Base-by-base conservation (phyloP, 116 monocot genomes). In the Trichopus zeylanicus region DNA sequence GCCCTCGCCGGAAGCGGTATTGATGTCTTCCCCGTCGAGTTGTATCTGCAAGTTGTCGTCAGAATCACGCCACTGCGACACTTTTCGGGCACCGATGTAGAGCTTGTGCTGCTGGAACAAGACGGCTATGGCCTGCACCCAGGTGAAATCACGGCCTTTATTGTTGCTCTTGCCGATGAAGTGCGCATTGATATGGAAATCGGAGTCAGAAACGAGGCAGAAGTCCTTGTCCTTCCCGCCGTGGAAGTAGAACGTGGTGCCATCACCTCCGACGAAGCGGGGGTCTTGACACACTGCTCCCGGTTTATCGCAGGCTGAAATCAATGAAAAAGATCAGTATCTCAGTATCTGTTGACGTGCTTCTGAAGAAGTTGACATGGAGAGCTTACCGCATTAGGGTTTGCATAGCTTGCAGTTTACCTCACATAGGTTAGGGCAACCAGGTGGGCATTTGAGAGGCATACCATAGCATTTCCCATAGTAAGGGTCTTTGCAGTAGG, bases 211-310 rank as follows among this genome's bases (percentile, higher is more conserved):
- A 20, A 76, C 25, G 15, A 76, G 51, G 66, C 70, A 70, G 56
- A 76, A 76, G 39, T 76, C 76, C 49, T 51, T 28, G 66, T 66
- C 70, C 48, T 61, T 66, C 46, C 22, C 47, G 28, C 76, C 76
- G 25, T 76, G 76, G 70, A 76, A 76, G 55, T 70, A 76, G 70
- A 76, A 76, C 56, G 56, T 66, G 61, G 56, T 57, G 23, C 76
- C 76, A 11, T 76, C 76, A 7, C 76, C 76, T 12, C 76, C 76
- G 52, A 76, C 51, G 56, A 76, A 76, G 15, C 76, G 55, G 24
- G 76, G 70, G 56, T 76, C 76, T 48, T 71, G 66, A 65, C 76
- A 76, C n/a, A 74, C 57, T 0, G 76, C 76, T n/a, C 70, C 70
- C 6, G 76, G 62, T 51, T 53, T 66, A 38, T 66, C 66, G 48